Base-by-base conservation (phyloP, 2,329 filamentous ascomycete genomes). In the Trichophyton simii region DNA sequence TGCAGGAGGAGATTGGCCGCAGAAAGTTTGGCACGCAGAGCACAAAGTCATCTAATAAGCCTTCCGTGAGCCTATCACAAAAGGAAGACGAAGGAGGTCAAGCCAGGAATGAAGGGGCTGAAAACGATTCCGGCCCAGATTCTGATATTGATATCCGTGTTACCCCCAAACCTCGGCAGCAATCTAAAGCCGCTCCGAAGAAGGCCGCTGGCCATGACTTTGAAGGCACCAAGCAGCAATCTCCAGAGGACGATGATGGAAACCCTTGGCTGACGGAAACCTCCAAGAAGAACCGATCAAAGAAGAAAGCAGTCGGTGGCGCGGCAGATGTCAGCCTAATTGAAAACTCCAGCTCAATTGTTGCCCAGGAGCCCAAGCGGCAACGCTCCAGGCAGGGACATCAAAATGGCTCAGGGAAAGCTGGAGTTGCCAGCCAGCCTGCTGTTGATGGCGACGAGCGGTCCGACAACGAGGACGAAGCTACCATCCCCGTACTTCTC, bases 1-100 rank as follows among this genome's bases (percentile, higher is more conserved):
- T 74, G 1, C 82, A 83, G 38, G 80, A 81, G 57, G 74, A 76
- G 2, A 76, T 87, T 58, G 91, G 91, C 11, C 85, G 92, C 62
- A 72, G 73, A 65, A 74, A 73, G 65, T 76, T 73, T 58, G 72
- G 74, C 44, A 65, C 71, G 64, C 62, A 71, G 64, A 68, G 65
- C 48, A 62, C 67, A 57, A 68, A 71, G 18, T 68, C 73, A 9
- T 69, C 67, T 52, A 69, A 68, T 41, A 64, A 64, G 71, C 7
- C 69, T 68, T 61, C 66, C 68, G 3, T 67, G 68, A 42, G 31
- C 20, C 50, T 64, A 38, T 70, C 74, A n/a, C 73, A 70, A 64
- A 84, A 87, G 65, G 83, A 87, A 61, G 84, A 87, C 69, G 84
- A 44, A 44, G 13, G 15, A 44, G 41, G 41, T 38, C 34, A 38